Conservation (phyloP, 192 early-diverging fungal genomes). For the Ambispora gerdemannii region DNA sequence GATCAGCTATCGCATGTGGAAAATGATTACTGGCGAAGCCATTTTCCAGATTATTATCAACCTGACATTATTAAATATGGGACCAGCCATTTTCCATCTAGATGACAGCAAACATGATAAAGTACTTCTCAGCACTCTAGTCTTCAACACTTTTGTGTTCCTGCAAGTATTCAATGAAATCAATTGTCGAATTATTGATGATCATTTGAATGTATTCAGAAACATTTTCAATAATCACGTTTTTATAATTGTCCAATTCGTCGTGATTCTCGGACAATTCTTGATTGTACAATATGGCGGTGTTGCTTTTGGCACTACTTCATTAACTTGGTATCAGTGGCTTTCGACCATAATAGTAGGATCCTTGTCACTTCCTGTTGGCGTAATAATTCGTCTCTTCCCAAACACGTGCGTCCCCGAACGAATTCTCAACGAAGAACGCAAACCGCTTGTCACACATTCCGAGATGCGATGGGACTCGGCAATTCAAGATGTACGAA, state of each 20-base stretch:
- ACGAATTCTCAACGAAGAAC: constrained; percentile 34
- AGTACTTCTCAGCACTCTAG: constrained; percentile 67
- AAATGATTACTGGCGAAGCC: constrained; percentile 88
- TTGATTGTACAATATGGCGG: constrained; percentile 88
- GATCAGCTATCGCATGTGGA: constrained; percentile 87
- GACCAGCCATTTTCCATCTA: constrained; percentile 62
- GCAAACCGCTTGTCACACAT: constrained; percentile 31
- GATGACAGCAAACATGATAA: constrained; percentile 35
- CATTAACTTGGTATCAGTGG: constrained; percentile 72
- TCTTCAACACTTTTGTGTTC: constrained; percentile 94
- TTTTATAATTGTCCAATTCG: constrained; percentile 74
- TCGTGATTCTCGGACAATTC: constrained; percentile 72
- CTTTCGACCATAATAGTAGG: constrained; percentile 75
- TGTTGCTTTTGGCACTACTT: constrained; percentile 79
- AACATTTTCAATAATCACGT: constrained; percentile 77
- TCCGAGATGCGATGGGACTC: constrained; percentile 35
- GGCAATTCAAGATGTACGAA: not conserved
- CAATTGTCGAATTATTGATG: constrained; percentile 83
- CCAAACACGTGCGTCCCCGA: constrained; percentile 61
- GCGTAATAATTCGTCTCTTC: constrained; percentile 71
- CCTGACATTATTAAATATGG: constrained; percentile 56
- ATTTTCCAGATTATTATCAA: constrained; percentile 84
- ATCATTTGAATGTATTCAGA: constrained; percentile 83
- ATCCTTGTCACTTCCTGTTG: constrained; percentile 75
- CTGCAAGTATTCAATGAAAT: constrained; percentile 94